Evolutionary conservation across 345 rosid genomes (phyloP), one percentile per base, ranked within the genome.

Genomic region (Luvunga scandens): DNA sequence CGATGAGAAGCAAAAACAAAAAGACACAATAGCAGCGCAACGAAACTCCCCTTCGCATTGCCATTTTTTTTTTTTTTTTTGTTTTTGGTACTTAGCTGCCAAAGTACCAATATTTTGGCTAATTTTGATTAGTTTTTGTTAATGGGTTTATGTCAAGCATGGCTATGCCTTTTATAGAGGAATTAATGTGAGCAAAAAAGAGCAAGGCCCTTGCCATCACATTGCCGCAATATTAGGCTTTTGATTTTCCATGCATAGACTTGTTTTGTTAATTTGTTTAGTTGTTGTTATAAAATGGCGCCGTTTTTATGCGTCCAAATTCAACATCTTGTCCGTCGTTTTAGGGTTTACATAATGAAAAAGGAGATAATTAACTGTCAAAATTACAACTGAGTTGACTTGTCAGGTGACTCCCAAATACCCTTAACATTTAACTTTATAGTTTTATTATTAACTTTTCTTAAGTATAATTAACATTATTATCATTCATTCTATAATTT

Each of bases 1-100:
- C 67, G 30, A 78, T 55, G 48, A 83, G 69, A 42, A 76, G 34
- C 25, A 83, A 28, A 48, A 78, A 80, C 77, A 42, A 19, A 78
- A 74, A 72, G 71, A 83, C 76, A 71, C 50, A 65, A 27, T 62
- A 80, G 75, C 34, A 80, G 71, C 72, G 50, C 33, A 30, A 31
- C 74, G 78, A 64, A 42, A 28, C 66, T 36, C 42, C 63, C 66
- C 61, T 72, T 39, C 78, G 72, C 66, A 25, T 78, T 66, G 67
- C 60, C 79, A 53, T 53, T 1, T 45, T 70, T 76, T 71, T 71
- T n/a, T n/a, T n/a, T n/a, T n/a, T n/a, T n/a, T n/a, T n/a, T n/a
- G n/a, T n/a, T n/a, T 53, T 36, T 38, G 34, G 39, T 31, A 30
- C 13, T 4, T 34, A 55, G 39, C 39, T 39, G 48, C 70, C 45